Base-by-base conservation (phyloP, 1,284 basidiomycete species). In the Cutaneotrichosporon curvatum region DNA sequence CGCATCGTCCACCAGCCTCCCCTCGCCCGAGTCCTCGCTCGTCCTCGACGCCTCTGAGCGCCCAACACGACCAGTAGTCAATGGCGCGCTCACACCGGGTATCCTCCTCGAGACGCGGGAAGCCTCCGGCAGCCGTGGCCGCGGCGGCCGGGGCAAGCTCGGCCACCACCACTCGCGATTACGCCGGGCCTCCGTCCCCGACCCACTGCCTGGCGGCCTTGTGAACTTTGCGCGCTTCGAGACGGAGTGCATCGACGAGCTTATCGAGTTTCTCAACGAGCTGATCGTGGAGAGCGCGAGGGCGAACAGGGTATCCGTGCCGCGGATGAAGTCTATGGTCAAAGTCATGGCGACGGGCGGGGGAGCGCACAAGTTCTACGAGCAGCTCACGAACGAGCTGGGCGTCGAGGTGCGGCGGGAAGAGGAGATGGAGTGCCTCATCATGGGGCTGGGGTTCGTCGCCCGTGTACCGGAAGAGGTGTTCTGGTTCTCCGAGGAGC, bases 381-480 rank as follows among this genome's bases (percentile, higher is more conserved):
- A 90, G 60, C 73, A 85, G 40, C 85, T 99, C 67, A 77, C 77
- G 51, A 73, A 74, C 19, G 81, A 82, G 53, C 75, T 97, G 4
- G 83, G 79, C 21, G 87, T 97, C 45, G 87, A 91, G 67, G 86
- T 98, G 35, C 75, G 78, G 51, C 75, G 84, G 47, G 94, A 97
- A 72, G 95, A 98, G 69, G 95, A 99, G 76, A 98, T 99, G 95
- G 90, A 88, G 73, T 97, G 94, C 65, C 74, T 98, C 61, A 98
- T 98, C 57, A 86, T 92, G 56, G 95, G 95, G 15, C 78, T 99
- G 63, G 89, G 91, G 70, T 99, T 99, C 73, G 87, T 97, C 71
- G 62, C 87, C 23, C 82, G 89, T 65, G 95, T 99, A 51, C 94
- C 94, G 25, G 85, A 95, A 72, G 95, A 99, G 72, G 92, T 92